These are phyloP conservation scores for Inonotus obliquus DNA, from an alignment of 1,284 basidiomycete genomes.

Conservation along the genomic window DNA sequence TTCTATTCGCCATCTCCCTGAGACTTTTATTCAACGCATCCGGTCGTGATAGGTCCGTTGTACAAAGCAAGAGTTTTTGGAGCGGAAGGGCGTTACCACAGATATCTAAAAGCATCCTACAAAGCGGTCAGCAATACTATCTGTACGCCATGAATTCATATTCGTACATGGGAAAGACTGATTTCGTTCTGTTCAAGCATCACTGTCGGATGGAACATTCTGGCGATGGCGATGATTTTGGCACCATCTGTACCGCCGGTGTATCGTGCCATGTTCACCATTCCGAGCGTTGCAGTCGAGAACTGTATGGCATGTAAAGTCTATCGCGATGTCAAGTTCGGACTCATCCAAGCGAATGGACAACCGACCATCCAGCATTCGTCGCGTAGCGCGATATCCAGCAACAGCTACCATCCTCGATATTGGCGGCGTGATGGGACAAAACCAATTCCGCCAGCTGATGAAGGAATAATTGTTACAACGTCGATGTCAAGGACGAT, in stretches of 20 bases:
- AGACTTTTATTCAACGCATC: conserved; percentile 2
- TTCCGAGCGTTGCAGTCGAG: conserved; percentile 24
- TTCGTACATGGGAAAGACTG: neutral
- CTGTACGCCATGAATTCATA: conserved; percentile 23
- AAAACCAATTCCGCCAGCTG: neutral
- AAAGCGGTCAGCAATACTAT: conserved; percentile 31
- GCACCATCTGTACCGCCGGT: conserved; percentile 11
- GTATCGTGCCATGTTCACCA: conserved; percentile 19
- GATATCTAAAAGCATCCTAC: conserved; percentile 28
- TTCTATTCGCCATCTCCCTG: conserved; percentile 11
- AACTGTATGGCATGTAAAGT: conserved; percentile 30
- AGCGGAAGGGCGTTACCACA: conserved; percentile 25
- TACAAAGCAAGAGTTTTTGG: conserved; percentile 20
- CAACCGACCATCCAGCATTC: neutral
- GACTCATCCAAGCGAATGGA: conserved; percentile 4
- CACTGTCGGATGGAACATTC: conserved; percentile 24
- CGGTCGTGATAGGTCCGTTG: neutral
- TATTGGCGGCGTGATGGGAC: neutral
- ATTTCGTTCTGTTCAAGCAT: conserved; percentile 18
- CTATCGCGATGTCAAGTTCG: conserved; percentile 24
- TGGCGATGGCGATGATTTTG: conserved; percentile 23
- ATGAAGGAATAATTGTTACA: neutral
- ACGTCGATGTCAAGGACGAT: neutral
- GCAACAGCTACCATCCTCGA: neutral
- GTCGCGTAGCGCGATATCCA: neutral